Base-by-base conservation (phyloP, 1,139 yeast genomes). In the Blastobotrys elegans region DNA sequence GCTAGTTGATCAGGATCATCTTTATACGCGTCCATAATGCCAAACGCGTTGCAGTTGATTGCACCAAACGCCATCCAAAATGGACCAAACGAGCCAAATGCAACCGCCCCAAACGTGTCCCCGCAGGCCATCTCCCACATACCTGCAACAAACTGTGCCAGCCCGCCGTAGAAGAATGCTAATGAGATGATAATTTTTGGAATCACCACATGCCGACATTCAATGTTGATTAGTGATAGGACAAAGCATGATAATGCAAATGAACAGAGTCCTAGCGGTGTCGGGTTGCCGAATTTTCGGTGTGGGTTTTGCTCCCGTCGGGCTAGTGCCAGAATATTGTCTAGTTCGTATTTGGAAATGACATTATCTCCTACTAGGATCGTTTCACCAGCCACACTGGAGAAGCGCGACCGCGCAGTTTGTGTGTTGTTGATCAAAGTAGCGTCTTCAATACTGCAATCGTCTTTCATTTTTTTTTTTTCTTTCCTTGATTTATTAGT, bases 51-150 rank as follows among this genome's bases (percentile, higher is more conserved):
- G 50, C 81, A 79, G 52, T 78, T 72, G 51, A 88, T 74, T 18
- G 90, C 89, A 51, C 81, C 90, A 56, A 66, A 76, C 34, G 89
- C 72, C 65, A 84, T 74, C 96, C 96, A 89, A 67, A 87, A 89
- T 1, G 90, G 95, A 52, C 94, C 96, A 63, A 59, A 89, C 8
- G 94, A 83, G 21, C 83, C 69, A 51, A 88, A 74, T 2, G 92
- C 94, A 43, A 86, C 78, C 51, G 86, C 96, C 76, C 95, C 96
- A 71, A 87, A 89, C 46, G 95, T 81, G 70, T 87, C 86, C 59
- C 88, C 94, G 31, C 63, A 53, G 0, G 64, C 64, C 65, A 84
- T 73, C 62, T 82, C 89, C 77, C 84, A 83, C 79, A 84, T 75
- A 41, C 90, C 92, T 32, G 95, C 92, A 17, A 75, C 60, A 68